Conservation (phyloP, 108 stramenopile genomes). For the Skeletonema costatum region DNA sequence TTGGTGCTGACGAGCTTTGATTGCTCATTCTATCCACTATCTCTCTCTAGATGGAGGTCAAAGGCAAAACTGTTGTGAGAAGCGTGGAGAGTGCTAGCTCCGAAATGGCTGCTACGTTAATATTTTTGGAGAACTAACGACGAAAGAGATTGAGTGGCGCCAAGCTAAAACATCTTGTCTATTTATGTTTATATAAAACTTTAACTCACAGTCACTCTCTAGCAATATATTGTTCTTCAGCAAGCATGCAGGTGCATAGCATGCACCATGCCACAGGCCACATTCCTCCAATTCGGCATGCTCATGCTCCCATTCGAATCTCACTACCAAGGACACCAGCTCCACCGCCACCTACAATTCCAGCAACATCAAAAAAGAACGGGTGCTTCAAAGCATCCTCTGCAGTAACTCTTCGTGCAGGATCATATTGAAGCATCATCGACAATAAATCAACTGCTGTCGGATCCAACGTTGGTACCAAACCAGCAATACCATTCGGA, state of each 20-base stretch:
- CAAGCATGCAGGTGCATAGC: too few relatives aligned
- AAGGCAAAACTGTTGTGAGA: too few relatives aligned
- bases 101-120: too few relatives aligned
- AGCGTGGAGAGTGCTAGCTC: too few relatives aligned
- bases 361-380: slow-evolving; percentile 90
- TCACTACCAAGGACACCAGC: neutral
- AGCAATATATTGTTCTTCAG: too few relatives aligned
- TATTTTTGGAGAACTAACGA: too few relatives aligned
- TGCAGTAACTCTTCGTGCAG: slow-evolving; percentile 87
- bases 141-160: neutral
- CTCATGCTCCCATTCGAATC: slow-evolving; percentile 1
- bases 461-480: slow-evolving; percentile 85
- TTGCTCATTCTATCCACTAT: neutral
- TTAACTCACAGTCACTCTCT: too few relatives aligned
- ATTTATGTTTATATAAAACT: too few relatives aligned
- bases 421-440: slow-evolving; percentile 94
- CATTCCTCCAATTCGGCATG: neutral
- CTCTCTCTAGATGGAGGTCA: too few relatives aligned
- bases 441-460: slow-evolving; percentile 86
- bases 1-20: neutral
- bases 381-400: slow-evolving; percentile 93
- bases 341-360: slow-evolving; percentile 16
- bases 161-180: neutral
- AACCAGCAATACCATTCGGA: slow-evolving; percentile 69
- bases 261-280: too few relatives aligned